Conservation (phyloP, 2,329 filamentous ascomycete genomes). For the Madurella mycetomatis region DNA sequence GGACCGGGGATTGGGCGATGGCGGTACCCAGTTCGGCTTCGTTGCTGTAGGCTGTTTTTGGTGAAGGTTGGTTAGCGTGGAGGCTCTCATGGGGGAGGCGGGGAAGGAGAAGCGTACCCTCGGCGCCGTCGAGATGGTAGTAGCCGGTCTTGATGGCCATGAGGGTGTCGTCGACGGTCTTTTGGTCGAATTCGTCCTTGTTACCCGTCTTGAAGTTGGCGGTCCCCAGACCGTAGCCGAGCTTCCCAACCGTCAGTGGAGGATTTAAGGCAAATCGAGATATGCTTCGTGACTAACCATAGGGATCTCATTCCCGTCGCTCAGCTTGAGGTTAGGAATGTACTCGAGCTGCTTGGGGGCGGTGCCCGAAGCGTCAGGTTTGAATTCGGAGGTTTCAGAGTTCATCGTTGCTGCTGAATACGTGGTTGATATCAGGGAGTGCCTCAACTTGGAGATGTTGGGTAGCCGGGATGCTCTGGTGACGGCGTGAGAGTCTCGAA, state of each 20-base stretch:
- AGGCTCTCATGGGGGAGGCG: not conserved
- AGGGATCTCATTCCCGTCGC: slow-evolving; percentile 69
- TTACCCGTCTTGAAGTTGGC: slow-evolving; percentile 55
- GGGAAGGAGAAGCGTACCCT: slow-evolving; percentile 43
- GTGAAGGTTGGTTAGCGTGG: slow-evolving; percentile 8
- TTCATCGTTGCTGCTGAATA: slow-evolving; percentile 34
- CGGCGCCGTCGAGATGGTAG: slow-evolving; percentile 69
- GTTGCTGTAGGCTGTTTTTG: slow-evolving; percentile 51
- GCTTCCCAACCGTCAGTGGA: slow-evolving; percentile 37
- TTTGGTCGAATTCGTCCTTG: slow-evolving; percentile 50
- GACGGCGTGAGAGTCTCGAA: not conserved
- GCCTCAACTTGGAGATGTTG: no score
- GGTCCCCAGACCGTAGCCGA: slow-evolving; percentile 70
- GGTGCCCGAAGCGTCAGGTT: slow-evolving; percentile 37
- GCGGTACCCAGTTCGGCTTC: slow-evolving; percentile 67
- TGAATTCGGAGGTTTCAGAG: slow-evolving; percentile 38
- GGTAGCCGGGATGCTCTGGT: not conserved
- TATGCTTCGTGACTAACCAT: slow-evolving; percentile 45
- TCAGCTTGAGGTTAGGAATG: slow-evolving; percentile 62
- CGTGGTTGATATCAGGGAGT: not conserved
- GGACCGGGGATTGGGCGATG: slow-evolving; percentile 62
- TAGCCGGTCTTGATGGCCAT: slow-evolving; percentile 66
- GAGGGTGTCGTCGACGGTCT: slow-evolving; percentile 47
- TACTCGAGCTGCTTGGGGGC: slow-evolving; percentile 38
- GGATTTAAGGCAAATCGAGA: not conserved